Evolutionary conservation across 768 basidiomycete species (phyloP), one percentile per base, ranked within the genome.

Genomic region (Hericium erinaceus): DNA sequence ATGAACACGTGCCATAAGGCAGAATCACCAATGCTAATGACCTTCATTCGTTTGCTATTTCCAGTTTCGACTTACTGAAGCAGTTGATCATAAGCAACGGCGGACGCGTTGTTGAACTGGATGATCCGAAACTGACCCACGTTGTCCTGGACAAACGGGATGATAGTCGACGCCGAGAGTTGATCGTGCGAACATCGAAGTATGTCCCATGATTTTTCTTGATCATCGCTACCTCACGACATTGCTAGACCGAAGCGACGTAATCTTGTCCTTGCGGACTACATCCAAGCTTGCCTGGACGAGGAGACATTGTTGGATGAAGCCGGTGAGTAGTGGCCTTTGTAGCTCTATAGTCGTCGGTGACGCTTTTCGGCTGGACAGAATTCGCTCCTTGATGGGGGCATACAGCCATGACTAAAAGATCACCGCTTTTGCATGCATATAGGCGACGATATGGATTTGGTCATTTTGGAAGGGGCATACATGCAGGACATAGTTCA

Each of bases 101-200:
- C 46, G 95, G 95, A 1, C 78, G 72, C 52, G 64, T 94, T 8
- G 84, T 78, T 11, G 80, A 79, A 56, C 74, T 97, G 3, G 72
- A 80, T 56, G 84, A 97, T 54, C 78, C 85, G 22, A 90, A 86
- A 66, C 74, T 98, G 41, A 95, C 94, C 0, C 95, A 98, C 68
- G 72, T 95, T 48, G 74, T 97, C 44, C 67, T 94, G 55, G 89
- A 94, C 72, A 89, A 89, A 70, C 83, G 87, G 9, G 92, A 95
- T 63, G 79, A 78, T 51, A 84, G 80, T 61, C 82, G 92, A 39
- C 83, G 90, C 55, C 67, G 80, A 28, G 81, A 85, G 58, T 74
- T 95, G 58, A 83, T 85, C 65, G 80, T 80, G 64, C 79, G 78
- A 50, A 90, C 90, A 7, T 80, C 84, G 10, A 78, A 83, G 91